Base-by-base conservation (phyloP, 1,139 yeast genomes). In the Yamadazyma aaseri region DNA sequence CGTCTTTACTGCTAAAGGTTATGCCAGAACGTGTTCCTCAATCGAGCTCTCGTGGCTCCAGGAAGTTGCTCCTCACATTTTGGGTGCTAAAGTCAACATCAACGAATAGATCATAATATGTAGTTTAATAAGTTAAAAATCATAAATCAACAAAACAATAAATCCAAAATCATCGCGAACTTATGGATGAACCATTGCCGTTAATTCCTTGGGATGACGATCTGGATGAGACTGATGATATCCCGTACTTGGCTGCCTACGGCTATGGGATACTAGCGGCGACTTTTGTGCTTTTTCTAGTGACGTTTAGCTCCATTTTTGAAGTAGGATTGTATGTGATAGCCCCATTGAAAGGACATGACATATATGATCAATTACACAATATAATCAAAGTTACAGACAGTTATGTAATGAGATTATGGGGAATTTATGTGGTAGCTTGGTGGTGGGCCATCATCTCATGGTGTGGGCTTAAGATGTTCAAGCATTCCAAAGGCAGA, bases 1-100 rank as follows among this genome's bases (percentile, higher is more conserved):
- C 55, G 97, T 94, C 6, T 92, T 74, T 56, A 94, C 98, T 3
- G 76, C 92, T 24, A 87, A 87, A 56, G 95, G 96, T 1, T 94
- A 90, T 51, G 98, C 96, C 1, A 71, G 98, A 49, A 82, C 72
- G 41, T 96, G 92, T 24, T 81, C 92, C 29, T 80, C 86, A n/a
- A 73, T 94, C 25, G 86, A 87, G 52, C 63, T 86, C 35, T 76
- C 78, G 12, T 92, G 98, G 98, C 60, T 94, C 30, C 92, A 83
- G 51, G 94, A 86, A 45, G 71, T 82, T 2, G 89, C 94, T 0
- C 92, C 92, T 0, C 86, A 81, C 42, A 54, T 79, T 13, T 58
- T 80, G 27, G 63, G 67, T 1, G 44, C 61, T 11, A 65, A 62
- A 46, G 50, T n/a, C n/a, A n/a, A n/a, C n/a, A n/a, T n/a, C n/a